These are phyloP conservation scores for Cardamine chenopodiifolia DNA, from an alignment of 345 rosid genomes.

Conservation along the genomic window DNA sequence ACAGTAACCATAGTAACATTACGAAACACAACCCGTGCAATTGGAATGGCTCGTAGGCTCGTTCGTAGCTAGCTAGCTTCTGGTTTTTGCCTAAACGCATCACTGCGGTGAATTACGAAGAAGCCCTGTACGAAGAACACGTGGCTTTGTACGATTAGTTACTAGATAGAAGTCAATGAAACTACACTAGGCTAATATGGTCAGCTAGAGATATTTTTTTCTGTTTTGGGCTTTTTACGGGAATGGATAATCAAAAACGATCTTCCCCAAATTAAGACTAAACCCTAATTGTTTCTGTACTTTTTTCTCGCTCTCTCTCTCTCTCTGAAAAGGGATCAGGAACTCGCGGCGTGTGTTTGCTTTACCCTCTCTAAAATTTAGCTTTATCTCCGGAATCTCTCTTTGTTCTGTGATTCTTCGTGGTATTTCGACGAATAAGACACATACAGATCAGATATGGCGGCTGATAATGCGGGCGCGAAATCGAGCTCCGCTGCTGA, in stretches of 20 bases:
- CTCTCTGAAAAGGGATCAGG: conserved; percentile 4
- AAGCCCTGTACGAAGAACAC: not conserved
- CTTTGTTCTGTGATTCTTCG: conserved; percentile 23
- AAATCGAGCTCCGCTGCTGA: conserved; percentile 77
- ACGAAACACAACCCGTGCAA: conserved; percentile 2
- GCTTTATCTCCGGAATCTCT: conserved; percentile 23
- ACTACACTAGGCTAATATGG: conserved; percentile 21
- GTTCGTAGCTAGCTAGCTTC: not conserved
- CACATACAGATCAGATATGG: conserved; percentile 52
- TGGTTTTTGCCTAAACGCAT: conserved; percentile 15
- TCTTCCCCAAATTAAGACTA: conserved; percentile 43
- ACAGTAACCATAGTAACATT: not conserved
- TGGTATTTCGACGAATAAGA: conserved; percentile 28
- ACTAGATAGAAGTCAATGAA: not conserved
- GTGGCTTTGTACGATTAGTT: not conserved
- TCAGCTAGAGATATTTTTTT: not conserved
- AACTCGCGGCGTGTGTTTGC: conserved; percentile 19
- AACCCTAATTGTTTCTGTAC: conserved; percentile 48
- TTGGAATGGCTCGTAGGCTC: conserved; percentile 19
- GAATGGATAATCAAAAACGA: conserved; percentile 31
- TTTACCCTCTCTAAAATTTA: conserved; percentile 17
- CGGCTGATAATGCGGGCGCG: conserved; percentile 59
- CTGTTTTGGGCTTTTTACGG: conserved; percentile 28
- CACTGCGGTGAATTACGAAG: conserved; percentile 1
- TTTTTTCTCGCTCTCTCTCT: conserved; percentile 5